phyloP scores from a whole-genome alignment of 768 basidiomycete species.

The Collybia sordida region DNA sequence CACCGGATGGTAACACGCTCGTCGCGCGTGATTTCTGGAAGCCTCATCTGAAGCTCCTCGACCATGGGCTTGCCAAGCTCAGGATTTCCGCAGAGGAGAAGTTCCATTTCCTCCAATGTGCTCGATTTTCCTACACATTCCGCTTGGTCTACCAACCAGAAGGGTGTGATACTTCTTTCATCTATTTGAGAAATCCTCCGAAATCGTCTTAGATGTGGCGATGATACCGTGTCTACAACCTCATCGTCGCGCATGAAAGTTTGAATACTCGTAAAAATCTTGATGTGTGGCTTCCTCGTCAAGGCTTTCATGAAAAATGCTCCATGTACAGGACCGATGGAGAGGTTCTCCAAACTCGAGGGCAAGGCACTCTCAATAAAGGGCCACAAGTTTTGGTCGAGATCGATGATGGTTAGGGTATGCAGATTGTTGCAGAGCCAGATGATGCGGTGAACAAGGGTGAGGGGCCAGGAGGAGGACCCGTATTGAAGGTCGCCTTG shows the following conservation, averaged over 20 bases:
- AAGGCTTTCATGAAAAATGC: conserved; percentile 26
- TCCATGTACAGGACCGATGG: conserved; percentile 35
- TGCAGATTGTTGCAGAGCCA: conserved; percentile 23
- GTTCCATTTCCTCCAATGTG: conserved; percentile 24
- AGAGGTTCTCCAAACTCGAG: conserved; percentile 24
- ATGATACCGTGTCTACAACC: conserved; percentile 26
- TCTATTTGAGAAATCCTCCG: conserved; percentile 22
- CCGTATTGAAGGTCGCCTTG: conserved; percentile 27
- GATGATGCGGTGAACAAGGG: conserved; percentile 30
- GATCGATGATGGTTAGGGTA: conserved; percentile 26
- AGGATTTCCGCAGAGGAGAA: conserved; percentile 17
- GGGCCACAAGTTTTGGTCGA: conserved; percentile 30
- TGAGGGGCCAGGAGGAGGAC: conserved; percentile 28
- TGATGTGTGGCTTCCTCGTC: conserved; percentile 19
- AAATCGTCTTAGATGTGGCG: conserved; percentile 25
- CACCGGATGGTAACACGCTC: background rate
- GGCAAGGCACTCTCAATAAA: conserved; percentile 29
- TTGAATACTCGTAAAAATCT: conserved; percentile 28
- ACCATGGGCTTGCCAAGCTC: background rate
- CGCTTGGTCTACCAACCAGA: conserved; percentile 24
- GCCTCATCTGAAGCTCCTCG: background rate
- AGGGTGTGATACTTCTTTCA: conserved; percentile 11
- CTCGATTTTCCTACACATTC: conserved; percentile 20
- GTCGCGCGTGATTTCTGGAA: background rate
- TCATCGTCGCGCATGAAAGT: conserved; percentile 36